Base-by-base conservation (phyloP, 257 asterid species). In the Lantana camara region DNA sequence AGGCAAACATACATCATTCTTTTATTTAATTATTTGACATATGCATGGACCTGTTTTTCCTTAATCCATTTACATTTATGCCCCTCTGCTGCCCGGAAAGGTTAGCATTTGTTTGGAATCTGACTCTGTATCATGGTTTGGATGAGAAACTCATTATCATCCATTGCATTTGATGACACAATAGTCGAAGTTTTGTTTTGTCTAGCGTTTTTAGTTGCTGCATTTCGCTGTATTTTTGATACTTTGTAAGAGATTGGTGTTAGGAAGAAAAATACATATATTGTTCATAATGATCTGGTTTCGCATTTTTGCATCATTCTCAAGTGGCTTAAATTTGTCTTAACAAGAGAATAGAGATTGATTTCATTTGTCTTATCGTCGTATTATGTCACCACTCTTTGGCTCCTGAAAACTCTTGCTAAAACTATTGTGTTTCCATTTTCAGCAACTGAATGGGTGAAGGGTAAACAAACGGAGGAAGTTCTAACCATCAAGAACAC, bases 361-460 rank as follows among this genome's bases (percentile, higher is more conserved):
- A 32, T 17, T 29, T 38, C 47, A 14, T 37, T 9, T 24, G 16
- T 41, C 4, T 34, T 19, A 57, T 30, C 32, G 40, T 22, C 62
- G 4, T 7, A 4, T 22, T 19, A 24, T 60, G 37, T 14, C 40
- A 1, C 21, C 17, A 14, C 16, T n/a, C 46, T 44, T 46, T 55
- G 30, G 37, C 32, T 58, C 19, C 19, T 19, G 23, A 44, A 23
- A 2, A 51, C 21, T 13, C 40, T 34, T 53, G 51, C 53, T 45
- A 17, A 66, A 16, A 60, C 37, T 17, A 24, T 40, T 9, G 44
- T 4, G 40, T 45, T 53, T 24, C 34, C 44, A 13, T 52, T 80
- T 79, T 72, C 92, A 91, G 98, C 95, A 5, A 91, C 96, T 20
- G 98, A 91, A 73, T 91, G 95, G 98, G 95, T 91, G 77, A 91